Percentiles rank a stretch among this genome's conserved stretches.
Evolutionary conservation across 2,329 filamentous ascomycete species (phyloP).

Genomic region (Drechslerella stenobrocha): DNA sequence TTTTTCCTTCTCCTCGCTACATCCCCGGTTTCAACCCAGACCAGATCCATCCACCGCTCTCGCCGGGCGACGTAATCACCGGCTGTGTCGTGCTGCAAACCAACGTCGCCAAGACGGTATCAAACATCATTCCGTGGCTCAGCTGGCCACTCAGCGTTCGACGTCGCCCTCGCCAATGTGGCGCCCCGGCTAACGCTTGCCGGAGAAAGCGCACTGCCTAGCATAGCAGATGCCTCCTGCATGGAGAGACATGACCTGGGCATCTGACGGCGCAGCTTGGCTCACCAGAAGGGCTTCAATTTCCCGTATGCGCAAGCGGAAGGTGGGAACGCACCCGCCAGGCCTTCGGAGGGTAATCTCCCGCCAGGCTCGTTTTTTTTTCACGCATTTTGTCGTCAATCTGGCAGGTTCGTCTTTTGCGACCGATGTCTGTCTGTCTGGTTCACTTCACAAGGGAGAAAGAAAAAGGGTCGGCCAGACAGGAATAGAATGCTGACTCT

Average conservation of each 20-base stretch:
- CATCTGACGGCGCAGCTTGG: conserved; percentile 36
- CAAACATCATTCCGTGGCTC: conserved; percentile 36
- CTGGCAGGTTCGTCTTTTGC: too few species aligned
- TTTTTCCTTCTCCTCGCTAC: too few species aligned
- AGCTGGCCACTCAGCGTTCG: conserved; percentile 12
- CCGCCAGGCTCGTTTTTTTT: too few species aligned
- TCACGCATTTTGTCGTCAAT: too few species aligned
- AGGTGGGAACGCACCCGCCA: too few species aligned
- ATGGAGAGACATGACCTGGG: conserved; percentile 34
- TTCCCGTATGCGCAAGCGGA: conserved; percentile 13
- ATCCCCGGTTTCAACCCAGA: conserved; percentile 19
- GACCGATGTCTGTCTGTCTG: too few species aligned
- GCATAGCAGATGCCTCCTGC: conserved; percentile 17
- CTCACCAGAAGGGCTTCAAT: conserved; percentile 28
- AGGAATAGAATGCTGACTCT: too few species aligned
- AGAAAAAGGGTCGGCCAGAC: too few species aligned
- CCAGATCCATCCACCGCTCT: conserved; percentile 6
- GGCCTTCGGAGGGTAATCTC: too few species aligned
- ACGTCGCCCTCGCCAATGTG: conserved; percentile 17
- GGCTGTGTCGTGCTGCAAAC: conserved; percentile 44
- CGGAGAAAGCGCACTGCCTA: conserved; percentile 45
- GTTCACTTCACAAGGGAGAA: too few species aligned
- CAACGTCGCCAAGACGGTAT: conserved; percentile 18
- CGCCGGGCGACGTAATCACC: conserved; percentile 46
- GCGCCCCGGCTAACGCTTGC: conserved; percentile 40